Base-by-base conservation (phyloP, 176 grass and related monocot species). In the Eleusine coracana region DNA sequence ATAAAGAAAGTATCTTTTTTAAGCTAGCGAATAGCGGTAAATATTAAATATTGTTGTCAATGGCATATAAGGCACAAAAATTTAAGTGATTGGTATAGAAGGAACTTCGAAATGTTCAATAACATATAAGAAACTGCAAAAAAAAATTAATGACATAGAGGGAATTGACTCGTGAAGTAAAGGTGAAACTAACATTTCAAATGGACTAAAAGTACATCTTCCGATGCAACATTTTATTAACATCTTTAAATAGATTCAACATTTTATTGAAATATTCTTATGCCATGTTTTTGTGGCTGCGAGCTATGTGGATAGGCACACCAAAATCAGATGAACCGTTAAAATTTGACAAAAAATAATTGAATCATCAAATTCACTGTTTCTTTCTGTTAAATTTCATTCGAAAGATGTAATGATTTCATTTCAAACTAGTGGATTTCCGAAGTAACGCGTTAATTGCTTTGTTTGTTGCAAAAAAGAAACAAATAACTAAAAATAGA, bases 401-500 rank as follows among this genome's bases (percentile, higher is more conserved):
- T 23, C 6, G 21, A 59, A 23, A 56, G 15, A 56, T 56, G 52
- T 21, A 61, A 10, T 0, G 8, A 61, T 61, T 61, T 25, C 21
- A 20, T 61, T 61, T 61, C 58, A 61, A 27, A 61, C 58, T 11
- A 27, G 58, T 61, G 11, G n/a, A 61, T 61, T 27, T 61, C 21
- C 8, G 7, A 61, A 61, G n/a, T 9, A n/a, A 9, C 18, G 20
- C 20, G 7, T n/a, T 58, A 58, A n/a, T 3, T 61, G 58, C 10
- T 61, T 61, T 27, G 6, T 29, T 14, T 29, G 2, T 63, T 28
- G 58, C 58, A n/a, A 29, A 29, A 29, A 63, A 13, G 60, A 6
- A 14, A 17, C 11, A 58, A 38, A 62, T 75, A 66, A 23, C 88
- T 66, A 86, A 89, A 76, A 82, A 82, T 82, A 78, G 87, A 44